Evolutionary conservation across 192 early-diverging fungal species (phyloP).

Genomic region (Helicostylum pulchrum): DNA sequence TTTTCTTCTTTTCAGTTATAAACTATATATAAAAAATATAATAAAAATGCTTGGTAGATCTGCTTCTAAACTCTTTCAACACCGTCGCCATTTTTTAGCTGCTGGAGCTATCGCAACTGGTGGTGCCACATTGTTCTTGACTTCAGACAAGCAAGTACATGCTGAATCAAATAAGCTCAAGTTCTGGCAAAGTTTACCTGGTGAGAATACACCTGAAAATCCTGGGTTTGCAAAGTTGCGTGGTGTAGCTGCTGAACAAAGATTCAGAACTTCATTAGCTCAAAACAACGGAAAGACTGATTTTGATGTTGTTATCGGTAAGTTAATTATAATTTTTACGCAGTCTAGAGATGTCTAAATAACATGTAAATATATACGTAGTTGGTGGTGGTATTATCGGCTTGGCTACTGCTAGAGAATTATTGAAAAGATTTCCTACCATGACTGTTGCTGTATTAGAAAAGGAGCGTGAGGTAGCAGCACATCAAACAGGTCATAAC

Average conservation of each 20-base stretch:
- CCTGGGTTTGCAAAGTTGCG: conserved; percentile 13
- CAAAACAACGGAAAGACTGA: conserved; percentile 7
- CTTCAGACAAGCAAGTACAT: conserved; percentile 2
- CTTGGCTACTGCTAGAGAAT: conserved; percentile 35
- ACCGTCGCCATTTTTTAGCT: neutral
- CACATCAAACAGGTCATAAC: conserved; percentile 38
- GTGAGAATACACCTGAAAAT: conserved; percentile 18
- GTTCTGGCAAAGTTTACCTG: conserved; percentile 17
- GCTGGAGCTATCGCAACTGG: neutral
- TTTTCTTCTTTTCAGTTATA: neutral
- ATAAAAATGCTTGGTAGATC: conserved; percentile 11
- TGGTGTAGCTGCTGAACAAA: conserved; percentile 18
- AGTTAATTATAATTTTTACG: no score
- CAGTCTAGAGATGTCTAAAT: no score
- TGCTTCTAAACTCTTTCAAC: conserved; percentile 4
- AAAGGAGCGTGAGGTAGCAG: conserved; percentile 36
- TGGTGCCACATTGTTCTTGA: conserved; percentile 1
- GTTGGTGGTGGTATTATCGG: conserved; percentile 41
- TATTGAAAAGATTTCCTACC: conserved; percentile 25
- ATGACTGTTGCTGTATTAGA: conserved; percentile 36
- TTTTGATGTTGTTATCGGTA: conserved; percentile 16
- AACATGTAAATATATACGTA: conserved; percentile 11
- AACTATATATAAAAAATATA: neutral
- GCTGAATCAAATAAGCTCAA: conserved; percentile 18
- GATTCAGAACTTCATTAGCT: conserved; percentile 14